Base-by-base conservation (phyloP, 2,329 filamentous ascomycete species). In the Fusarium sarcochroum region DNA sequence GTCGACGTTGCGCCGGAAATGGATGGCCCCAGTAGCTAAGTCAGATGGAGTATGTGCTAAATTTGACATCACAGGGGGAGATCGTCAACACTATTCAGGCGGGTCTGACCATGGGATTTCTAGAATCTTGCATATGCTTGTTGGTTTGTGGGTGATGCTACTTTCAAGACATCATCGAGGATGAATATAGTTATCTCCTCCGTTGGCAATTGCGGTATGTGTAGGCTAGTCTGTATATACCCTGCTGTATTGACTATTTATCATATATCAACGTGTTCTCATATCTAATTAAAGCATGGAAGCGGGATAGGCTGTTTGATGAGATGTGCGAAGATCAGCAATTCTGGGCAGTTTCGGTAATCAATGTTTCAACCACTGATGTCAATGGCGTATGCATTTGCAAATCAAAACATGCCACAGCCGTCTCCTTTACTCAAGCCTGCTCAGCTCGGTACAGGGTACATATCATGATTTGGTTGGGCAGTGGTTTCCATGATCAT, bases 1-100 rank as follows among this genome's bases (percentile, higher is more conserved):
- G 70, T 59, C 57, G 25, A 52, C 48, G 71, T 72, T 64, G 30
- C 63, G 58, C 37, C 38, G 23, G 50, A 32, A 51, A 63, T 62
- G 63, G 64, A 40, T 30, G 51, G 56, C 52, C 55, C 49, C 57
- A 63, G 52, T 62, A 58, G 46, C 54, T 57, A 58, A 66, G 59
- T 35, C 30, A 50, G n/a, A 47, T 57, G 61, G 62, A 54, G 56
- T 44, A 45, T 44, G 58, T 71, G 62, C 72, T 73, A 74, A 73
- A 72, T 68, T 74, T 72, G 68, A 73, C 72, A 70, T 63, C 62
- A 48, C 59, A 61, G 63, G 53, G 60, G 53, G 60, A 58, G 54
- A 60, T 70, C 68, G 49, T 52, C 58, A 37, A 60, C 37, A 59
- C 58, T 57, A 69, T 56, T 45, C 34, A 41, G 49, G 63, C 58